Conservation (phyloP, 257 asterid species). For the Solanum dulcamara region DNA sequence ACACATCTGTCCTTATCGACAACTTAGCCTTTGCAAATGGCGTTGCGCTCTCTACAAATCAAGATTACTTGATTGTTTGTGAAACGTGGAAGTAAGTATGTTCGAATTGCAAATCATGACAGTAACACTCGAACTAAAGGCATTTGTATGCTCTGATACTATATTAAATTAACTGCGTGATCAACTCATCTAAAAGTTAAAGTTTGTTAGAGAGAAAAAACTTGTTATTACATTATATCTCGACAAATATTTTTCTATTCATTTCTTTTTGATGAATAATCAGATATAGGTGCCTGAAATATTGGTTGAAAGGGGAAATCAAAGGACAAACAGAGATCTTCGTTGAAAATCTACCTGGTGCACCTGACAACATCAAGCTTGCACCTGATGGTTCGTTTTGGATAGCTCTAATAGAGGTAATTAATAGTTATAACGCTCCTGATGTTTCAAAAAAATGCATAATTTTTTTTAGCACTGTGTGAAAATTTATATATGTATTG, state of each 20-base stretch:
- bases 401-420: conserved; percentile 57
- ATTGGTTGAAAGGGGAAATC: conserved; percentile 43
- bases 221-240: too few relatives aligned
- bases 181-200: too few relatives aligned
- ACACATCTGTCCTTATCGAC: conserved; percentile 28
- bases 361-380: conserved; percentile 8
- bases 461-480: too few relatives aligned
- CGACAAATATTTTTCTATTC: too few relatives aligned
- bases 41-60: conserved; percentile 36
- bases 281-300: conserved; percentile 54
- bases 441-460: too few relatives aligned
- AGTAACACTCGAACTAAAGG: too few relatives aligned
- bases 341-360: conserved; percentile 42
- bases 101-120: not conserved
- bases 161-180: too few relatives aligned
- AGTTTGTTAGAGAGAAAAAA: too few relatives aligned
- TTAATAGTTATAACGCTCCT: not conserved
- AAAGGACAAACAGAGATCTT: conserved; percentile 42
- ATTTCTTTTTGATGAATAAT: not conserved
- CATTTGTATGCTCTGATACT: too few relatives aligned
- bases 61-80: conserved; percentile 51
- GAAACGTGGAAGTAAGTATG: conserved; percentile 53
- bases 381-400: conserved; percentile 13
- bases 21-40: conserved; percentile 53
- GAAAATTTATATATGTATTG: too few relatives aligned